A percentile compares a stretch with the other conserved stretches of the same genome.
phyloP scores from a whole-genome alignment of 371 early-diverging fungal genomes.

The Encephalitozoon hellem region DNA sequence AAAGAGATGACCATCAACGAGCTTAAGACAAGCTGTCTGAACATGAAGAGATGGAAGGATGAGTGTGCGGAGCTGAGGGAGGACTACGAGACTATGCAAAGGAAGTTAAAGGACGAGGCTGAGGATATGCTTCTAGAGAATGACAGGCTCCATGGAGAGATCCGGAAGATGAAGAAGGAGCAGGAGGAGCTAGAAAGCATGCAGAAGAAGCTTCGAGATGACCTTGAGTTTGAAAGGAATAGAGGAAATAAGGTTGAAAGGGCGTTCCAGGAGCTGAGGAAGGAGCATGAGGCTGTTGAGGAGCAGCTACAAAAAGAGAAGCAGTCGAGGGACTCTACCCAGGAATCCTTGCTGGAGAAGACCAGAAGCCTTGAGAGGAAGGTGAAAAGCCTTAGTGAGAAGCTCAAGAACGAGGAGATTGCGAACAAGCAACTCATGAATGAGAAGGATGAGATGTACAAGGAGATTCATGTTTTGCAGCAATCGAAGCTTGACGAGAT shows the following conservation, averaged over 20 bases:
- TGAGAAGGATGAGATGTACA: constrained; percentile 58
- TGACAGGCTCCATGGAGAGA: not conserved
- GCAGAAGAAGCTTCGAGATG: constrained; percentile 42
- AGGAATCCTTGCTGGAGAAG: not conserved
- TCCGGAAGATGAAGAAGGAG: constrained; percentile 65
- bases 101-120: constrained; percentile 11
- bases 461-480: constrained; percentile 36
- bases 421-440: constrained; percentile 63
- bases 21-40: not conserved
- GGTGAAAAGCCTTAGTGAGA: constrained; percentile 15
- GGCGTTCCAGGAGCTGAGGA: constrained; percentile 64
- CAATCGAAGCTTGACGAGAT: constrained; percentile 51
- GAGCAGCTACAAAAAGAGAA: constrained; percentile 28
- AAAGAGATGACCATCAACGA: not conserved
- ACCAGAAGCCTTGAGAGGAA: constrained; percentile 2
- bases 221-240: constrained; percentile 61
- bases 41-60: not conserved
- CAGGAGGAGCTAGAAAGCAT: constrained; percentile 65
- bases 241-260: constrained; percentile 66
- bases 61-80: not conserved
- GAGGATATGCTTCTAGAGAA: constrained; percentile 30
- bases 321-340: not conserved
- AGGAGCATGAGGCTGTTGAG: constrained; percentile 64
- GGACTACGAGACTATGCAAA: not conserved
- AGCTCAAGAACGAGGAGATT: constrained; percentile 60